Conservation (phyloP, 108 stramenopile species). For the Cyclotella baltica region DNA sequence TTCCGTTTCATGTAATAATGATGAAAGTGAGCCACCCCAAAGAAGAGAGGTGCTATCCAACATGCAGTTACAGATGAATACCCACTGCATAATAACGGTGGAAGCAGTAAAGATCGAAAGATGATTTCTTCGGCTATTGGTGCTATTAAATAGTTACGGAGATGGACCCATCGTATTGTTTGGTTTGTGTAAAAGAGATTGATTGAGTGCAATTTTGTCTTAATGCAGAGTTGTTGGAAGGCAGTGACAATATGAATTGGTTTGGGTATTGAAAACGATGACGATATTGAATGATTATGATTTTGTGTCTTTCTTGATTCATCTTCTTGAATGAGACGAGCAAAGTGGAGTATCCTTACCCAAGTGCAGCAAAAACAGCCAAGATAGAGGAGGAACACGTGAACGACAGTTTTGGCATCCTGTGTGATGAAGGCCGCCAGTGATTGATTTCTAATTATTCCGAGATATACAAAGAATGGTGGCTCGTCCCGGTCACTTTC, state of each 20-base stretch:
- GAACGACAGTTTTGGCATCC: constrained; percentile 25
- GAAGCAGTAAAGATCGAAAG: constrained; percentile 82
- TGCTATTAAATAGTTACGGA: constrained; percentile 72
- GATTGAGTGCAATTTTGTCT: constrained; percentile 21
- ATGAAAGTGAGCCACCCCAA: constrained; percentile 86
- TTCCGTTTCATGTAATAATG: constrained; percentile 54
- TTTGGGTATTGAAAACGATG: constrained; percentile 17
- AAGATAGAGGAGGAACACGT: constrained; percentile 45
- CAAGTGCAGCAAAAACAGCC: constrained; percentile 36
- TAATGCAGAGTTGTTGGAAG: constrained; percentile 15
- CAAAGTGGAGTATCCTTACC: constrained; percentile 32
- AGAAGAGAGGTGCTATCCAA: constrained; percentile 79
- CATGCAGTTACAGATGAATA: constrained; percentile 28
- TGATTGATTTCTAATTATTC: not conserved
- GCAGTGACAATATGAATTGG: constrained; percentile 25
- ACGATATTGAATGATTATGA: not conserved
- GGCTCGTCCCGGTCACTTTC: constrained; percentile 8
- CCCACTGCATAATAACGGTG: constrained; percentile 51
- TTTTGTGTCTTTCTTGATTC: constrained; percentile 10
- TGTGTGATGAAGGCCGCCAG: constrained; percentile 7
- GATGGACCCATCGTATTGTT: constrained; percentile 55
- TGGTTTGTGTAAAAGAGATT: constrained; percentile 23
- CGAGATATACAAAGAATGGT: constrained; percentile 40
- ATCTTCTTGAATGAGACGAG: constrained; percentile 13
- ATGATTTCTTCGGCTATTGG: constrained; percentile 83